Evolutionary conservation across 2,329 filamentous ascomycete genomes (phyloP), one percentile per base, ranked within the genome.

Genomic region (Aspergillus neoniger): DNA sequence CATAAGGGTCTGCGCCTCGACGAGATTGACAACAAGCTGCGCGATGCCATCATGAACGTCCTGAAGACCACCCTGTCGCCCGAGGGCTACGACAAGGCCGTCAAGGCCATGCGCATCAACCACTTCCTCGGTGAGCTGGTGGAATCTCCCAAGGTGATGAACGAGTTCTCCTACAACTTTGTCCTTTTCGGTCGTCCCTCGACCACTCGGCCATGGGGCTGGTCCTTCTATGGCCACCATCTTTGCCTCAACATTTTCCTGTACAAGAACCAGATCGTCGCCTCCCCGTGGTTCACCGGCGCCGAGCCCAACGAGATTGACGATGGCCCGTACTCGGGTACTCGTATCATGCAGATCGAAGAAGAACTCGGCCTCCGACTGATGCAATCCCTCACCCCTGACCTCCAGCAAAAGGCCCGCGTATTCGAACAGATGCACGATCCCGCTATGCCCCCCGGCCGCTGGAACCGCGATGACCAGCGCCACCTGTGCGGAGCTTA

Each of bases 391-490:
- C 78, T 91, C 0, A 67, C 77, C 0, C 60, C 74, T 0, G 79
- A 79, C 2, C 65, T 81, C 17, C 84, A 87, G 68, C 43, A 70
- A 0, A 69, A 73, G 1, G 86, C 87, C 0, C 85, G 85, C 61
- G 77, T 85, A 0, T 92, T 85, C 72, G 81, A 82, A 56, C 65
- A 80, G 0, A 81, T 92, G 77, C 80, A 83, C 23, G 89, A 91
- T 59, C 83, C 85, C 0, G 81, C 77, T 0, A 91, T 92, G 89
- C 85, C 74, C 2, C 68, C 67, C 2, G 74, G 73, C 9, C 83
- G 90, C 7, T 93, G 90, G 90, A 93, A 93, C 72, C 88, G 88
- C 65, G 89, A 92, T 69, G 91, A 94, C 72, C 89, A 93, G 77
- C 83, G 90, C 5, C 90, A 93, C 69, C 73, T 92, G 4, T 91